These are phyloP conservation scores for Neckera pumila DNA, from an alignment of 225 moss, liverwort and hornwort genomes.

Conservation along the genomic window DNA sequence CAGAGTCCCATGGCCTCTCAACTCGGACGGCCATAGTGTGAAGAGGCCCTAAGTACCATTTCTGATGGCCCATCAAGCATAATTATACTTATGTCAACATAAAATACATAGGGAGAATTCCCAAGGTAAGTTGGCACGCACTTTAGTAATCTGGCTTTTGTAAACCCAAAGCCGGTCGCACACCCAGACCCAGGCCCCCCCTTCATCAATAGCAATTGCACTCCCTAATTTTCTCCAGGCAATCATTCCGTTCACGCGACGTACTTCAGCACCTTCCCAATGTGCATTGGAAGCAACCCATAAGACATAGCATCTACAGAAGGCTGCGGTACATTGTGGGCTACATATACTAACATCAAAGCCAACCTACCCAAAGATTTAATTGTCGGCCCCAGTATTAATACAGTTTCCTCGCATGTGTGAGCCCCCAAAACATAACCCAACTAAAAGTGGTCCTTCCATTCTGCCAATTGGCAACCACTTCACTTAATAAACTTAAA, in stretches of 20 bases:
- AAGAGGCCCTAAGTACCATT: too few relatives aligned
- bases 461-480: not conserved
- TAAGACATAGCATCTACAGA: not conserved
- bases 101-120: not conserved
- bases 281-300: not conserved
- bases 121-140: not conserved
- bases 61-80: not conserved
- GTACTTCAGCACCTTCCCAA: conserved; percentile 3
- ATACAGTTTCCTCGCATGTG: conserved; percentile 3
- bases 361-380: conserved; percentile 5
- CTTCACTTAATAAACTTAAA: not conserved
- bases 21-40: too few relatives aligned
- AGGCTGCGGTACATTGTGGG: conserved; percentile 1
- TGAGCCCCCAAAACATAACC: conserved; percentile 2
- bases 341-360: conserved; percentile 7
- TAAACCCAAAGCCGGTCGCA: not conserved
- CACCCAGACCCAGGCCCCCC: too few relatives aligned
- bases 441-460: not conserved
- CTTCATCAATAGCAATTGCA: not conserved
- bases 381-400: not conserved
- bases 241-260: not conserved
- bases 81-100: not conserved
- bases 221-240: conserved; percentile 5
- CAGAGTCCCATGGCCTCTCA: too few relatives aligned
- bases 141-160: not conserved